A percentile compares a stretch with the other conserved stretches of the same genome.
Evolutionary conservation across 768 basidiomycete species (phyloP).

Genomic region (Porphyrellus cyaneotinctus): DNA sequence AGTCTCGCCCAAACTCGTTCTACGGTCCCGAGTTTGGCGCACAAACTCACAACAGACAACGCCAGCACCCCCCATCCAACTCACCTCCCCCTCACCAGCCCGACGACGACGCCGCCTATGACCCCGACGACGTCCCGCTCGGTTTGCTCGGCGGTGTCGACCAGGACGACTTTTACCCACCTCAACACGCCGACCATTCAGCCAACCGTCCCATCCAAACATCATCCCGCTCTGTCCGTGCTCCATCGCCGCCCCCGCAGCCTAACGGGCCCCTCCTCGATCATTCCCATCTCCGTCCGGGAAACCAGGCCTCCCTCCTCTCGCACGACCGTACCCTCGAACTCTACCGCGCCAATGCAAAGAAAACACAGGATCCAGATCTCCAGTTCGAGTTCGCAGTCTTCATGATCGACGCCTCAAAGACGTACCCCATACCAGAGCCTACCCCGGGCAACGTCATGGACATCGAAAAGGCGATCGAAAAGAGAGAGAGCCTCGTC

Average conservation of each 20-base stretch:
- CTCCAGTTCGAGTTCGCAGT: slow-evolving; percentile 98
- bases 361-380: slow-evolving; percentile 97
- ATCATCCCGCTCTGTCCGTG: slow-evolving; percentile 52
- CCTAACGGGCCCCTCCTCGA: slow-evolving; percentile 66
- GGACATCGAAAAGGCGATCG: slow-evolving; percentile 74
- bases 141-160: slow-evolving; percentile 31
- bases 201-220: slow-evolving; percentile 38
- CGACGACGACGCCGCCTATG: slow-evolving; percentile 30
- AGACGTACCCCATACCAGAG: slow-evolving; percentile 75
- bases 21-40: slow-evolving; percentile 27
- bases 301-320: slow-evolving; percentile 87
- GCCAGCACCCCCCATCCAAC: slow-evolving; percentile 14
- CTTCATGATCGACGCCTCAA: slow-evolving; percentile 97
- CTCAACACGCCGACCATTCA: slow-evolving; percentile 25
- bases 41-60: slow-evolving; percentile 2
- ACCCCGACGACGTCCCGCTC: slow-evolving; percentile 40
- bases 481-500: slow-evolving; percentile 83
- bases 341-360: slow-evolving; percentile 95
- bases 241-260: slow-evolving; percentile 57
- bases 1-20: slow-evolving; percentile 35
- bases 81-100: slow-evolving; percentile 27
- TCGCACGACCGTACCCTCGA: slow-evolving; percentile 96
- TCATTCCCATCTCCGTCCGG: slow-evolving; percentile 90
- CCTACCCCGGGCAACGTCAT: slow-evolving; percentile 69
- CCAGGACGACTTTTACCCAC: slow-evolving; percentile 39